Base-by-base conservation (phyloP, 768 basidiomycete species). In the Russula emetica region DNA sequence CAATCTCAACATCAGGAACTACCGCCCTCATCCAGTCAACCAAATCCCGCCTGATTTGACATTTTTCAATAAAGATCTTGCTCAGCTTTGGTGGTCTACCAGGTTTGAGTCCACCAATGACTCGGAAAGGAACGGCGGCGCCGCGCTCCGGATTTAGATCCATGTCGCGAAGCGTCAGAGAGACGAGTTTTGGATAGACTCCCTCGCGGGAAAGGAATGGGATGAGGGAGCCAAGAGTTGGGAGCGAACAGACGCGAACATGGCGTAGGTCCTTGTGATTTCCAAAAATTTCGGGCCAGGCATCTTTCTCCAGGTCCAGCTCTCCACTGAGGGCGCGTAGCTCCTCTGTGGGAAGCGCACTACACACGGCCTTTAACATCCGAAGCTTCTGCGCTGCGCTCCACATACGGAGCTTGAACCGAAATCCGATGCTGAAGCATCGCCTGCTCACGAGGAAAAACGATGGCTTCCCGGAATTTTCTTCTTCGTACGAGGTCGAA, bases 341-440 rank as follows among this genome's bases (percentile, higher is more conserved):
- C 5, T 34, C 49, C 4, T 52, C 55, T 13, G 59, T 61, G n/a
- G 63, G 59, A 28, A 64, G 59, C 11, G 63, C 59, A 2, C 32
- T 8, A n/a, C 20, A 64, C 3, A 64, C 63, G 11, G 63, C 14
- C 54, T 56, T 60, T 20, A 64, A 49, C 22, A 64, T 56, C 32
- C 63, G 63, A 34, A 60, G 32, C 54, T 56, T 64, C 63, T 64
- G 63, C 54, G 56, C 55, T n/a, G 59, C 59, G 18, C 63, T 64
- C 63, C 63, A 64, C 5, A 64, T 28, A 16, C 61, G 40, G 59
- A 61, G 45, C 24, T 57, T 60, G 40, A 61, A 64, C 22, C 56
- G 30, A 40, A 61, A 64, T 0, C 30, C 40, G 16, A 64, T 38
- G 40, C 30, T 56, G 28, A 64, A 30, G 51, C 54, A 42, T 22